Evolutionary conservation across 768 basidiomycete genomes (phyloP), one percentile per base, ranked within the genome.

Genomic region (Kwoniella europaea): DNA sequence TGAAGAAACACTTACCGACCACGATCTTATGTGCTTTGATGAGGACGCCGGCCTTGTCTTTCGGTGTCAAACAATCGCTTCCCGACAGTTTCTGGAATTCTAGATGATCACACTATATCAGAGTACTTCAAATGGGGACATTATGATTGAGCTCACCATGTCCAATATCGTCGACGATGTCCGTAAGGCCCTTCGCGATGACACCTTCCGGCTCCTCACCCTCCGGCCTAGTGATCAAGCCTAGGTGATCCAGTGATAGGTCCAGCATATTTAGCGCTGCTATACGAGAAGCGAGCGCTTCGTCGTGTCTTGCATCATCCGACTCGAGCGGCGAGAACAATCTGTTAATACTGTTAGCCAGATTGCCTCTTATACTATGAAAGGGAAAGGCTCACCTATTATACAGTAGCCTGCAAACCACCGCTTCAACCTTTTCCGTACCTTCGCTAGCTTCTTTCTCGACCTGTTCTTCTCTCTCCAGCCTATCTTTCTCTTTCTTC

Each of bases 241-340:
- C 96, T 1, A 99, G 88, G 84, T 98, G 94, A 50, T 91, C 90
- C 10, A 98, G 85, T 2, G 90, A 88, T 0, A 99, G 86, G 82
- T 98, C 96, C 1, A 98, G 86, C 87, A 94, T 88, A 74, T 95
- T 94, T 56, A 99, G 86, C 1, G 94, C 95, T 15, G 93, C 93
- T 16, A 98, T 90, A 5, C 95, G 89, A 78, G 90, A 91, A 0
- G 94, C 89, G 3, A 99, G 86, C 0, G 93, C 91, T 76, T 93
- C 92, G 79, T 99, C 94, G 79, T 97, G 95, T 0, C 90, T 90
- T 0, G 88, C 86, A 77, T 99, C 96, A 63, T 89, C 88, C n/a
- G 88, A 86, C 20, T 88, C 88, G 2, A 89, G 86, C 18, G 91
- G 92, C 63, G 90, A 87, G 84, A 94, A 97, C 3, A 97, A 76